Evolutionary conservation across 208 protist genomes (phyloP), one percentile per base, ranked within the genome.

Genomic region (Tritrichomonas foetus): DNA sequence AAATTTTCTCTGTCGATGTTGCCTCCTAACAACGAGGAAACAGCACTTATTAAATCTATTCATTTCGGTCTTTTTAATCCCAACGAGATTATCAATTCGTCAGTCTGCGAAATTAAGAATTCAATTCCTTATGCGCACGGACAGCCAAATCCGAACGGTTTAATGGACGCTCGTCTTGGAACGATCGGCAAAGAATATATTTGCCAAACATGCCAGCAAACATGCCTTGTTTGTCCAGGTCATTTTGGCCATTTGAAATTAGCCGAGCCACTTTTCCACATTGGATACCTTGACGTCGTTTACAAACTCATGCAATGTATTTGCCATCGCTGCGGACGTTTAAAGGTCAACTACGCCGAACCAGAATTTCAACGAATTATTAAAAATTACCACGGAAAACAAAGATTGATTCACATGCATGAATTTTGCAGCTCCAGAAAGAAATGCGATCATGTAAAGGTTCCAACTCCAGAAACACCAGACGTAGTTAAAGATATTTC

Each of bases 231-330:
- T 8, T 94, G 93, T 47, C 72, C 78, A 39, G 93, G 93, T 16
- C 93, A 94, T 39, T 94, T 94, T 80, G 93, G 93, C 14, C 66
- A 94, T 47, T 50, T 94, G 16, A 92, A 82, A 30, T 44, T 94
- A 9, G 93, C 66, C 25, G 11, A 66, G 11, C 57, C 57, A 8
- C 66, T 66, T 55, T 94, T 94, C 36, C 57, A 94, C n/a, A 22
- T 80, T 47, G 66, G 57, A 22, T 94, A 53, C 33, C 9, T 82
- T 36, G 57, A 49, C 5, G 25, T 93, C 66, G 93, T 49, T 39
- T 82, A 93, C 39, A 66, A 93, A 49, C n/a, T 75, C 20, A 8
- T 89, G 0, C 41, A 66, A 33, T 44, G n/a, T n/a, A 39, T 94
- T 44, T 78, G 94, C 80, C 66, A 66, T 33, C 93, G 93, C 22